Conservation (phyloP, 495 filamentous ascomycete species). For the Lindgomyces ingoldianus region DNA sequence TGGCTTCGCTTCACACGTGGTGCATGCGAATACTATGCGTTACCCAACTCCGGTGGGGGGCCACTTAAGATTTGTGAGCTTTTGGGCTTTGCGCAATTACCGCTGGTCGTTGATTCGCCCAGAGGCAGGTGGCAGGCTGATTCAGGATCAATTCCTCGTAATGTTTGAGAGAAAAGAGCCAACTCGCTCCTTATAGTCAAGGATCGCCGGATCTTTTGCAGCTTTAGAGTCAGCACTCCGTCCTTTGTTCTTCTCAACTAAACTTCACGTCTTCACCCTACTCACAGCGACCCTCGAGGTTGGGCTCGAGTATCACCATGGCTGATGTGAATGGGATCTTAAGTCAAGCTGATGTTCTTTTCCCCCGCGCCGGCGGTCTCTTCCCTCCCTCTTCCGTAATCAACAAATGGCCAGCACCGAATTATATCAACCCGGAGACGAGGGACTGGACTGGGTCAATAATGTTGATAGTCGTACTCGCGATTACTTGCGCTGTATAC, state of each 20-base stretch:
- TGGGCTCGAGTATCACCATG: conserved; percentile 6
- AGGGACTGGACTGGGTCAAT: conserved; percentile 30
- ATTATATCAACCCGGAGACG: conserved; percentile 32
- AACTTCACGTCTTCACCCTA: neutral
- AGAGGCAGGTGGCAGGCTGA: no score
- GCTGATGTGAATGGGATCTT: neutral
- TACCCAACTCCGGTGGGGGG: no score
- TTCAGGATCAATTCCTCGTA: no score
- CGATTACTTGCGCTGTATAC: conserved; percentile 18
- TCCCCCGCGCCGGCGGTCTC: conserved; percentile 23
- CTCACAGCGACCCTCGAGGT: neutral
- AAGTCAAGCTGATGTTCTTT: conserved; percentile 2
- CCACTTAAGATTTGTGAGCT: no score
- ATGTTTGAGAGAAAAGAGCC: no score
- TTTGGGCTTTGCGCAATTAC: no score
- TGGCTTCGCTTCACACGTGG: no score
- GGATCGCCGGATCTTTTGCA: no score
- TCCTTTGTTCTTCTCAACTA: neutral
- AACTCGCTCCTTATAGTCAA: no score
- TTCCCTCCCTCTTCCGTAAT: conserved; percentile 25
- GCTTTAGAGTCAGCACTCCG: no score
- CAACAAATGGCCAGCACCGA: conserved; percentile 31
- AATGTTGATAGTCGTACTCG: conserved; percentile 15
- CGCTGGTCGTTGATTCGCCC: no score
- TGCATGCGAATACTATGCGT: no score